phyloP scores from a whole-genome alignment of 345 rosid genomes.

The Brassica juncea region DNA sequence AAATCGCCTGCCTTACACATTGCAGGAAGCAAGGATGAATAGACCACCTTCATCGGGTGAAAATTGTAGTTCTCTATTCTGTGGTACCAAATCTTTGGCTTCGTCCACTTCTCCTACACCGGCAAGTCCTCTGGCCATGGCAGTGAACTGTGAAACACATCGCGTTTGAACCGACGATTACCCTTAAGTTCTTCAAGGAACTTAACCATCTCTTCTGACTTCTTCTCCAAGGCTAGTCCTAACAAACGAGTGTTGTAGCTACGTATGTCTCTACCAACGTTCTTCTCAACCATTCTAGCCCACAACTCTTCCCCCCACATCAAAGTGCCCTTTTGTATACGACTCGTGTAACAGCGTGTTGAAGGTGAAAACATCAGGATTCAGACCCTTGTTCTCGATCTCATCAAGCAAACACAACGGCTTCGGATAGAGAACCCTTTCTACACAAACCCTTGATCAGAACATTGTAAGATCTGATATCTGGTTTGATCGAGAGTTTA shows the following conservation, averaged over 20 bases:
- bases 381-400: conserved; percentile 59
- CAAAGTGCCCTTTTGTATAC: conserved; percentile 48
- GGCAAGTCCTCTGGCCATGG: conserved; percentile 58
- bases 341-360: conserved; percentile 57
- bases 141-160: conserved; percentile 50
- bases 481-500: conserved; percentile 53
- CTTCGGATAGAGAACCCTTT: conserved; percentile 52
- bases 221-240: conserved; percentile 51
- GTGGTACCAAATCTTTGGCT: conserved; percentile 51
- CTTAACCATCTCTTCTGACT: conserved; percentile 49
- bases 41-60: conserved; percentile 40
- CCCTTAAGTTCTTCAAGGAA: conserved; percentile 48
- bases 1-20: conserved; percentile 57
- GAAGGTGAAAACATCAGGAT: conserved; percentile 53
- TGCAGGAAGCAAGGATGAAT: conserved; percentile 47
- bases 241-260: conserved; percentile 60
- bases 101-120: conserved; percentile 48
- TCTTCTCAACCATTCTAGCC: conserved; percentile 52
- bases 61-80: conserved; percentile 43
- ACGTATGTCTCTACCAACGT: conserved; percentile 48
- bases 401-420: conserved; percentile 49
- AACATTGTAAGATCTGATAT: conserved; percentile 56
- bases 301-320: conserved; percentile 63
- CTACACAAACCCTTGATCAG: conserved; percentile 59
- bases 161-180: conserved; percentile 42